Percentiles rank a stretch among this genome's conserved stretches.
Evolutionary conservation across 2,329 filamentous ascomycete species (phyloP).

Genomic region (Penicillium sp.): DNA sequence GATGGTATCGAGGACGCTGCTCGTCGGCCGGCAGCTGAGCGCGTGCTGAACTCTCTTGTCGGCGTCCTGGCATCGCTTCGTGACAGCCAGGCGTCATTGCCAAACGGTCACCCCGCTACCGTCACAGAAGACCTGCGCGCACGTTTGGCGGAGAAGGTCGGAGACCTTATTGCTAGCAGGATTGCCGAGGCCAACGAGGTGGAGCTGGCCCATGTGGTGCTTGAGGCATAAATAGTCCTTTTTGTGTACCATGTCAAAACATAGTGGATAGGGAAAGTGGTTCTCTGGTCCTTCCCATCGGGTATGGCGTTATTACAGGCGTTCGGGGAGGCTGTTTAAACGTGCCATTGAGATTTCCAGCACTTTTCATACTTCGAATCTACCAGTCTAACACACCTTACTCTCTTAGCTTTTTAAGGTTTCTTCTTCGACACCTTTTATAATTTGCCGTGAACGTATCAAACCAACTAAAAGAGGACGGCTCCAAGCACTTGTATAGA

Average conservation of each 20-base stretch:
- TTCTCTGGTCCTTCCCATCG: background rate
- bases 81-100: conserved; percentile 41
- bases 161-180: conserved; percentile 41
- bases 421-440: conserved; percentile 31
- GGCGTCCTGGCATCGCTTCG: conserved; percentile 56
- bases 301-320: conserved; percentile 16
- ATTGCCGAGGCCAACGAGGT: conserved; percentile 44
- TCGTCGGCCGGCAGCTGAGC: conserved; percentile 59
- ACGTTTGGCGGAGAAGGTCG: conserved; percentile 41
- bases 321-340: conserved; percentile 6
- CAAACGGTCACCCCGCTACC: conserved; percentile 41
- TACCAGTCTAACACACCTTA: conserved; percentile 27
- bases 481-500: too few relatives aligned
- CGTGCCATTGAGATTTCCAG: background rate
- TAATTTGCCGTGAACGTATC: too few relatives aligned
- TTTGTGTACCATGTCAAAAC: background rate
- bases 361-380: background rate
- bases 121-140: conserved; percentile 39
- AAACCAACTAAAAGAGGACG: too few relatives aligned
- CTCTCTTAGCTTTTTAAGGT: conserved; percentile 39
- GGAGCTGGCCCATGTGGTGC: conserved; percentile 40
- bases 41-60: conserved; percentile 58
- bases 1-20: conserved; percentile 52
- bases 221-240: conserved; percentile 25
- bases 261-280: background rate